A percentile compares a stretch with the other conserved stretches of the same genome.
These are phyloP conservation scores for Sesbania bispinosa DNA, from an alignment of 306 rosid genomes.

Conservation along the genomic window DNA sequence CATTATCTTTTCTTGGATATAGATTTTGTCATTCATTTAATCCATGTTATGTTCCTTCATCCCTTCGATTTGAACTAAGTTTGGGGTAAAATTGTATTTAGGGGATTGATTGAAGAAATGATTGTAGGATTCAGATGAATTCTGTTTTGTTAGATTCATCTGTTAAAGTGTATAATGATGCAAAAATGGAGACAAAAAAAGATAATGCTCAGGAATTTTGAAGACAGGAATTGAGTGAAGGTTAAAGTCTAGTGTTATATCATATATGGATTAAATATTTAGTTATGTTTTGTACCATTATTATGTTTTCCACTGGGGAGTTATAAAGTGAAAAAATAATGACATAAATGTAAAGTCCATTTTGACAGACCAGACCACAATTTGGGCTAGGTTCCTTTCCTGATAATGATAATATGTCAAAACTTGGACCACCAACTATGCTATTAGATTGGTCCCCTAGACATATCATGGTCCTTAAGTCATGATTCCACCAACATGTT, in stretches of 20 bases:
- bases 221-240: slow-evolving; percentile 13
- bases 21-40: slow-evolving; percentile 5
- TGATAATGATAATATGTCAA: slow-evolving; percentile 31
- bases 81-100: not conserved
- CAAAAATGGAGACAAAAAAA: not conserved
- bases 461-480: slow-evolving; percentile 61
- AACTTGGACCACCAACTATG: slow-evolving; percentile 55
- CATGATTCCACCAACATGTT: slow-evolving; percentile 66
- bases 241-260: not conserved
- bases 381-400: slow-evolving; percentile 37
- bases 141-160: not conserved
- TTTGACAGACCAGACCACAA: slow-evolving; percentile 38
- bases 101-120: not conserved
- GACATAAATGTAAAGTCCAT: slow-evolving; percentile 27
- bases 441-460: slow-evolving; percentile 67
- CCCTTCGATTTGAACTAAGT: slow-evolving; percentile 21
- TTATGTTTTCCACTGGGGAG: slow-evolving; percentile 37
- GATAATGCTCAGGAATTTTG: not conserved
- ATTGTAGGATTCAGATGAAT: slow-evolving; percentile 10
- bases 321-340: slow-evolving; percentile 26
- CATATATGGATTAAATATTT: slow-evolving; percentile 11
- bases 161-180: not conserved
- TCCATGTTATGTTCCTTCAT: slow-evolving; percentile 15
- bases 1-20: not conserved
- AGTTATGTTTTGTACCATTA: slow-evolving; percentile 19